phyloP scores from a whole-genome alignment of 2,329 filamentous ascomycete genomes.

The Emericellopsis cladophorae region DNA sequence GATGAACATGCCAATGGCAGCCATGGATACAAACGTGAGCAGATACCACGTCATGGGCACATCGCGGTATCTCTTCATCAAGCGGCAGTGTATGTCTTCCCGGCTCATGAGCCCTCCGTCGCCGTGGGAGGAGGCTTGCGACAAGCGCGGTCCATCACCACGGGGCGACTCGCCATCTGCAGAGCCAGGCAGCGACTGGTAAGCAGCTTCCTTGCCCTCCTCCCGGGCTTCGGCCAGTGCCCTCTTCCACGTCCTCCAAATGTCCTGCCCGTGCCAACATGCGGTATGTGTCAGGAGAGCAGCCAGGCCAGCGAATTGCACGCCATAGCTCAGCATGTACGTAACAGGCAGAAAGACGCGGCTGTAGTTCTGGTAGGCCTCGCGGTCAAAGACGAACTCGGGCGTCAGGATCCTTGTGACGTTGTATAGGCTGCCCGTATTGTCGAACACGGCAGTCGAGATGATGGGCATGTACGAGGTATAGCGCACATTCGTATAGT shows the following conservation, averaged over 20 bases:
- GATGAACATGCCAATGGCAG: conserved; percentile 67
- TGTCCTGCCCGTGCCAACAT: conserved; percentile 77
- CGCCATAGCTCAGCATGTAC: conserved; percentile 74
- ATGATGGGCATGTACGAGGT: conserved; percentile 80
- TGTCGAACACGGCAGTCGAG: conserved; percentile 76
- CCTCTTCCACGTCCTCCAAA: conserved; percentile 62
- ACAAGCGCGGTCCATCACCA: conserved; percentile 9
- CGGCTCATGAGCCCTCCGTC: conserved; percentile 46
- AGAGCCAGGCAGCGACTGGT: conserved; percentile 34
- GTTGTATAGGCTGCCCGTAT: conserved; percentile 67
- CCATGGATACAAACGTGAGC: conserved; percentile 62
- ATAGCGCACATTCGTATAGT: conserved; percentile 69
- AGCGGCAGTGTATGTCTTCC: conserved; percentile 72
- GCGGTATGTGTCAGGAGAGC: conserved; percentile 69
- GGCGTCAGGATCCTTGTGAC: conserved; percentile 67
- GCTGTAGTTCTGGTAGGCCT: conserved; percentile 70
- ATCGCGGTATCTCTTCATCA: conserved; percentile 75
- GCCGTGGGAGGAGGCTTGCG: conserved; percentile 24
- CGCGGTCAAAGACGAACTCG: conserved; percentile 65
- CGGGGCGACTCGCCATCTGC: conserved; percentile 3
- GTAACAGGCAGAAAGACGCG: conserved; percentile 78
- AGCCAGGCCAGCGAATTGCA: conserved; percentile 74
- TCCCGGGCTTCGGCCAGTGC: conserved; percentile 52
- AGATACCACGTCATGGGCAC: conserved; percentile 76
- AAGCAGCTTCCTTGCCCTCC: conserved; percentile 30